Base-by-base conservation (phyloP, 2,329 filamentous ascomycete genomes). In the Claviceps sp. region DNA sequence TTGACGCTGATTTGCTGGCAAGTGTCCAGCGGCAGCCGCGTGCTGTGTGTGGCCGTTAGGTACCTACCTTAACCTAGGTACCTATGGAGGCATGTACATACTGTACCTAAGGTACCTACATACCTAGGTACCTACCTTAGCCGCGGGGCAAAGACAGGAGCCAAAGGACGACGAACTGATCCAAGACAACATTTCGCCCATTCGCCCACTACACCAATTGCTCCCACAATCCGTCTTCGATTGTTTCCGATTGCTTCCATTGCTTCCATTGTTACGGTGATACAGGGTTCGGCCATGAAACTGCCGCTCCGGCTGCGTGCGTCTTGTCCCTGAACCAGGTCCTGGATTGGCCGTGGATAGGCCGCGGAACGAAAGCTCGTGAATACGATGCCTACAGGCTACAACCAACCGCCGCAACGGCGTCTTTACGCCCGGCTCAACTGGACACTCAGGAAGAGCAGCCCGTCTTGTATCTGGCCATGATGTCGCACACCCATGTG, bases 231-330 rank as follows among this genome's bases (percentile, higher is more conserved):
- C 29, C 9, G 29, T 11, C 29, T 34, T 34, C 9, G 29, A 34
- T 34, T 34, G 29, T 34, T 34, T 34, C 29, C 29, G 29, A 34
- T 34, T 34, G 29, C 29, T 11, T 34, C 29, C 29, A 34, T 34
- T 34, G 29, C 29, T 34, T 50, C 49, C 43, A 40, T 40, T 29
- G 49, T 38, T 11, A 34, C 14, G 50, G 39, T 48, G 37, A 22
- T 39, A 46, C 45, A 49, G 50, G 45, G 8, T 39, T 49, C 23
- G 37, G 46, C 45, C 34, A 43, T 49, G 50, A 49, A 52, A 45
- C 50, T 38, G 3, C 29, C 16, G 29, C 50, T 26, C 34, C 50
- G 50, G 50, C 39, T 49, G 50, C 39, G 38, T 51, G 50, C 50
- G 50, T 51, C 45, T 17, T 26, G 43, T 17, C 17, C 49, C 20